Conservation (phyloP, 2,329 filamentous ascomycete genomes). For the Fusarium haematococcum region DNA sequence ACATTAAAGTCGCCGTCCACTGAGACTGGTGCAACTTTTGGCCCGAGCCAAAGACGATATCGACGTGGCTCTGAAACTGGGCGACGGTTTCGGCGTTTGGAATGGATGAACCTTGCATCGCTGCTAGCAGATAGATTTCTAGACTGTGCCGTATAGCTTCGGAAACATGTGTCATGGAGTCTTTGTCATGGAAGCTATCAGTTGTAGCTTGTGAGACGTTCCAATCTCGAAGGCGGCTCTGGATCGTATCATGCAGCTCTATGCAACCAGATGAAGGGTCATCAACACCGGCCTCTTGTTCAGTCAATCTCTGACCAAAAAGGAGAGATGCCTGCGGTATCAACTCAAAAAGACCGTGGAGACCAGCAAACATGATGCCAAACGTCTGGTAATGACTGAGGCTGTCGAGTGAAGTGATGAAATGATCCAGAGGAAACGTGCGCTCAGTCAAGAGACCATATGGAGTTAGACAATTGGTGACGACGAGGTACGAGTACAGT, state of each 20-base stretch:
- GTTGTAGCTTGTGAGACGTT: neutral
- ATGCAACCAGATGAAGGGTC: neutral
- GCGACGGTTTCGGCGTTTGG: neutral
- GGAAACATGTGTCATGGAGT: neutral
- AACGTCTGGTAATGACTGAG: neutral
- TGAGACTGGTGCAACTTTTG: neutral
- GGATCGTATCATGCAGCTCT: neutral
- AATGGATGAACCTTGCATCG: neutral
- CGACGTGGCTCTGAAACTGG: neutral
- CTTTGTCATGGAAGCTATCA: neutral
- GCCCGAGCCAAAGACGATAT: neutral
- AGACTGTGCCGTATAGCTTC: neutral
- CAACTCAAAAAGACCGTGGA: neutral
- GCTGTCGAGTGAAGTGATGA: neutral
- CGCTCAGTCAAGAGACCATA: neutral
- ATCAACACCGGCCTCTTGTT: neutral
- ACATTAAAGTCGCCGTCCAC: neutral
- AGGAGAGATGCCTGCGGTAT: neutral
- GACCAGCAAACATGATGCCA: neutral
- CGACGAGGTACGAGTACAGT: neutral
- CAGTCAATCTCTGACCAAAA: neutral
- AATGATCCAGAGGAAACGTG: neutral
- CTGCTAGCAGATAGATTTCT: neutral
- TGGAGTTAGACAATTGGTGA: neutral
- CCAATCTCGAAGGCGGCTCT: neutral